Evolutionary conservation across 177 flowering plant species (phyloP), one percentile per base, ranked within the genome.

Genomic region (Telopea speciosissima): DNA sequence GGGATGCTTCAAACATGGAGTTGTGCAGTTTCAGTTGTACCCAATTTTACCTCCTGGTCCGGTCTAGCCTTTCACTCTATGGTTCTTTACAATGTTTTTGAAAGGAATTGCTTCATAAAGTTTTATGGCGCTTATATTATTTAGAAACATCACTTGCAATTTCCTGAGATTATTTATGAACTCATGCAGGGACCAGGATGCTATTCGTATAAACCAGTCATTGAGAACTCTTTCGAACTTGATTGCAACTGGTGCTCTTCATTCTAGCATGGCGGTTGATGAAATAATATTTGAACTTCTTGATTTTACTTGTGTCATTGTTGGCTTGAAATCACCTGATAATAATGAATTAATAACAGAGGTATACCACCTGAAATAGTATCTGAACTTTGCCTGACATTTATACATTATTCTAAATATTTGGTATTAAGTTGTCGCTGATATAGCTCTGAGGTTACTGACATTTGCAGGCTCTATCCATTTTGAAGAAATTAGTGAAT

Each of bases 191-290:
- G 93, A 89, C 74, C 86, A 84, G 76, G 85, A 81, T 69, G 65
- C 76, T 69, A 58, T 76, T 67, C 52, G 65, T 42, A 74, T 85
- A 71, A 85, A 70, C 70, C 97, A 91, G 82, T 89, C 99, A 22
- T 73, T 96, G 52, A 84, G 89, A 79, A 89, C 90, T 72, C 84
- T 93, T 66, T 82, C 89, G 62, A 93, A 96, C 73, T 71, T 96
- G 78, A 86, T 85, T 72, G 89, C 87, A 26, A 93, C 92, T 63
- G 86, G 87, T 26, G 90, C 91, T 40, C 73, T 89, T 67, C 76
- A 75, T 63, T 85, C 86, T 62, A 76, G 75, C 72, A 88, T 81
- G 24, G 45, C 80, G 45, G 70, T 81, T 72, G 90, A 92, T 82
- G 89, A 85, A 65, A 81, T 91, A 65, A 73, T 85, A 25, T 60